A percentile compares a stretch with the other conserved stretches of the same genome.
Conservation (phyloP, 169 alveolate species). For the Plasmodium malariae region DNA sequence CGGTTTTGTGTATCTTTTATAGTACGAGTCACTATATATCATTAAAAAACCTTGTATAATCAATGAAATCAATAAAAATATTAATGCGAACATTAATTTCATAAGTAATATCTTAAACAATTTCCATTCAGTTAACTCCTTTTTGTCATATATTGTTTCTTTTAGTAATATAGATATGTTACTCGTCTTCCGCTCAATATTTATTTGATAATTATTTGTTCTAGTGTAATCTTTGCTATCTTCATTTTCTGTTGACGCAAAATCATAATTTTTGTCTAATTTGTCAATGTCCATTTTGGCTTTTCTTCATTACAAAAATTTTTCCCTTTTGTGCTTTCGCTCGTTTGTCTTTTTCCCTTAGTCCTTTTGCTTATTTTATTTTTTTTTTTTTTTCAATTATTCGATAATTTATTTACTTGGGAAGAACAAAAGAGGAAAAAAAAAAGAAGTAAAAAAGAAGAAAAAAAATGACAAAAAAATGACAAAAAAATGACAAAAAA, state of each 20-base stretch:
- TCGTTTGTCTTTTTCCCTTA: neutral
- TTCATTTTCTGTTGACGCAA: constrained; percentile 11
- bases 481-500: no score
- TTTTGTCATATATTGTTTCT: neutral
- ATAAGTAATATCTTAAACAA: constrained; percentile 36
- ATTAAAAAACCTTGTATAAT: constrained; percentile 66
- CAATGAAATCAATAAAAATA: constrained; percentile 33
- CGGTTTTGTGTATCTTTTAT: constrained; percentile 46
- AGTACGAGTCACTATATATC: constrained; percentile 71
- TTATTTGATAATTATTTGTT: constrained; percentile 16
- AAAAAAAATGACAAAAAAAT: neutral
- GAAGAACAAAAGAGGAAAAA: no score
- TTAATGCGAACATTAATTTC: constrained; percentile 22
- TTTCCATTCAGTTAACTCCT: constrained; percentile 30
- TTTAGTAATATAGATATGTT: neutral
- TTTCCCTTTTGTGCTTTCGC: neutral
- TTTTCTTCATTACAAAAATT: neutral
- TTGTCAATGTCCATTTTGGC: neutral
- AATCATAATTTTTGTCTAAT: constrained; percentile 7
- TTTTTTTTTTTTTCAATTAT: neutral
- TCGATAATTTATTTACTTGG: neutral
- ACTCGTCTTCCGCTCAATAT: constrained; percentile 17
- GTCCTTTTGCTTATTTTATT: neutral
- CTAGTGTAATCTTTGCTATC: neutral
- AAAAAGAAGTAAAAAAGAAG: neutral